Percentiles rank a stretch among this genome's conserved stretches.
Evolutionary conservation across 1,284 basidiomycete species (phyloP).

Genomic region (Trichosporon sp.): DNA sequence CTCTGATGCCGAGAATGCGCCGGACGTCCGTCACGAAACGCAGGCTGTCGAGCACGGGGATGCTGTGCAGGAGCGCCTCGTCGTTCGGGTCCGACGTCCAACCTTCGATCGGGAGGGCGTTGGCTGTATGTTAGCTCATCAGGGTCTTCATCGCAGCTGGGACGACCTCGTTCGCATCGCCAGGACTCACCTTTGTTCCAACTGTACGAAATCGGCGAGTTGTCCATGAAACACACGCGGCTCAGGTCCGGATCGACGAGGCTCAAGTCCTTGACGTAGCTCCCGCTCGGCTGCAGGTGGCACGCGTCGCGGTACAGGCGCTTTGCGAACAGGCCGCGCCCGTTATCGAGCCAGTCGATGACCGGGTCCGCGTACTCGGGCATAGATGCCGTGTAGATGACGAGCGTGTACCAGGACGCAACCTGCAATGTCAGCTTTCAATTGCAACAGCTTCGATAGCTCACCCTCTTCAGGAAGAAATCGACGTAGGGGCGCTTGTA

Average conservation of each 20-base stretch:
- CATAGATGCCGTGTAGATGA: conserved; percentile 98
- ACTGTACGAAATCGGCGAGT: conserved; percentile 90
- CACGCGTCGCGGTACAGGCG: conserved; percentile 94
- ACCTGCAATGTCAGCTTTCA: conserved; percentile 63
- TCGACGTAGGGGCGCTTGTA: conserved; percentile 98
- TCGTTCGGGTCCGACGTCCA: conserved; percentile 98
- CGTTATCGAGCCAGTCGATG: conserved; percentile 98
- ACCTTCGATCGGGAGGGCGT: conserved; percentile 97
- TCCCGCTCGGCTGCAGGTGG: conserved; percentile 84
- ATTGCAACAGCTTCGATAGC: conserved; percentile 36
- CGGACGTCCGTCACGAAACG: conserved; percentile 95
- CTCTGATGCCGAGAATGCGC: conserved; percentile 77
- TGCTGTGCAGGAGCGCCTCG: conserved; percentile 90
- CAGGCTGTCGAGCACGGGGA: conserved; percentile 92
- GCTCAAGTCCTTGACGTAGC: conserved; percentile 90
- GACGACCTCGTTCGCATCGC: too few species aligned
- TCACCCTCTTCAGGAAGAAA: conserved; percentile 89
- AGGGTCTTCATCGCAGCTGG: too few species aligned
- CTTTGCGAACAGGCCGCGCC: conserved; percentile 81
- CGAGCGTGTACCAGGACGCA: conserved; percentile 96
- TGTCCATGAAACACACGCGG: conserved; percentile 91
- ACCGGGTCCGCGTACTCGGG: conserved; percentile 99
- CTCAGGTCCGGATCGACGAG: conserved; percentile 86
- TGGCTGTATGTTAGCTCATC: conserved; percentile 63
- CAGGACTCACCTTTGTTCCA: conserved; percentile 79